phyloP scores from a whole-genome alignment of 2,329 filamentous ascomycete genomes.

The Berkeleyomyces basicola region DNA sequence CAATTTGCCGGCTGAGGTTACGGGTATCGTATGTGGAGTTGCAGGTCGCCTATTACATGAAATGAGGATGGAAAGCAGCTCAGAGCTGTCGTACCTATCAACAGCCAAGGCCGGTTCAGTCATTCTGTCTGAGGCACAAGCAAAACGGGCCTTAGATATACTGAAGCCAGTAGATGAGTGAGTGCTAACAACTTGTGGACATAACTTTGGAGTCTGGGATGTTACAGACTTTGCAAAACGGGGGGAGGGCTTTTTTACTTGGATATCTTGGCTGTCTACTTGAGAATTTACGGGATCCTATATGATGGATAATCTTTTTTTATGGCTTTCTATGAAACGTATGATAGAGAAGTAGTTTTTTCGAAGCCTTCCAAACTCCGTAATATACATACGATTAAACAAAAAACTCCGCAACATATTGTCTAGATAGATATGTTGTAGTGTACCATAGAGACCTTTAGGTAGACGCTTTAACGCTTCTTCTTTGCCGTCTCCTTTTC shows the following conservation, averaged over 20 bases:
- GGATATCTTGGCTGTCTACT: background rate
- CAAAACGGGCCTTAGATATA: slow-evolving; percentile 44
- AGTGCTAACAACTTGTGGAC: background rate
- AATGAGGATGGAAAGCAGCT: slow-evolving; percentile 36
- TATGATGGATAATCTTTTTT: no score
- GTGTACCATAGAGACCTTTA: no score
- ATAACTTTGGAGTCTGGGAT: background rate
- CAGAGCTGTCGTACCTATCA: slow-evolving; percentile 80
- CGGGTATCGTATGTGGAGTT: slow-evolving; percentile 88
- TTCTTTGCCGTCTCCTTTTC: slow-evolving; percentile 33
- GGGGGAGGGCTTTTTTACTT: background rate
- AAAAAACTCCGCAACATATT: no score
- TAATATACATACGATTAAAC: no score
- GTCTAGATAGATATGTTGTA: no score
- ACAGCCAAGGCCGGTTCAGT: slow-evolving; percentile 82
- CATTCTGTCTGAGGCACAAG: slow-evolving; percentile 41
- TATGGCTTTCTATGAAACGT: no score
- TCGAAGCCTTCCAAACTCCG: no score
- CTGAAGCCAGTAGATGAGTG: slow-evolving; percentile 36
- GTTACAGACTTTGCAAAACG: no score
- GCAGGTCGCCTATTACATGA: slow-evolving; percentile 67
- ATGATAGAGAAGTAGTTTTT: no score
- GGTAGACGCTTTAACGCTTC: slow-evolving; percentile 14
- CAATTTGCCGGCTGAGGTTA: slow-evolving; percentile 68
- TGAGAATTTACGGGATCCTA: background rate